Base-by-base conservation (phyloP, 371 early-diverging fungal species). In the Mortierella sp. region DNA sequence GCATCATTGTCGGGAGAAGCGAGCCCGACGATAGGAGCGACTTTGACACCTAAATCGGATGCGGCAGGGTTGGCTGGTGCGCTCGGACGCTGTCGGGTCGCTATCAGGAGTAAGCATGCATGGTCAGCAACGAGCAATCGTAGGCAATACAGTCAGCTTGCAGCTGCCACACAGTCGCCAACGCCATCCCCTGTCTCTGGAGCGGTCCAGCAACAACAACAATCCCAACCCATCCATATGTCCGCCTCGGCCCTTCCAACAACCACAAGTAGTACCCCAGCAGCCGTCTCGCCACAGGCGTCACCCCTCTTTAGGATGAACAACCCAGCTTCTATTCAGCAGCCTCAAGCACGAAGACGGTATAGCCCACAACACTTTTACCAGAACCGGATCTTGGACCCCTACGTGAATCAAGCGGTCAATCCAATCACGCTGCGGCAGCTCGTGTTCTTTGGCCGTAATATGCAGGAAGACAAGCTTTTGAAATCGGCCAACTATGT, bases 371-470 rank as follows among this genome's bases (percentile, higher is more conserved):
- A 89, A 34, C 90, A 90, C 71, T 98, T 96, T 81, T 98, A 98
- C 82, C 91, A 93, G 72, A 96, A 94, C 81, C 84, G 93, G 24
- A 86, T 95, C 55, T 83, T 98, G 12, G 98, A 96, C 63, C 86
- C 87, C 42, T 97, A 94, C 78, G 89, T 90, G 1, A 79, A 83
- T 23, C 91, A 92, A 58, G 86, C 92, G 16, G 85, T 92, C 10
- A 92, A 90, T 55, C 89, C 93, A 7, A 91, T 96, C 34, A 95
- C 96, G 3, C 80, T 98, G 53, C 90, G 96, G 28, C 97, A 98
- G 79, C 89, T 96, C 53, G 92, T 95, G 28, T 89, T 94, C 65
- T 96, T 95, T 83, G 98, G 98, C n/a, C 85, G 95, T 51, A 91
- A 93, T 70, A 84, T 97, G 80, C 94, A 88, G 28, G 81, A 83